Percentiles rank a stretch among this genome's conserved stretches.
Conservation (phyloP, 1,139 yeast species). For the Saccharomyces hybrid region DNA sequence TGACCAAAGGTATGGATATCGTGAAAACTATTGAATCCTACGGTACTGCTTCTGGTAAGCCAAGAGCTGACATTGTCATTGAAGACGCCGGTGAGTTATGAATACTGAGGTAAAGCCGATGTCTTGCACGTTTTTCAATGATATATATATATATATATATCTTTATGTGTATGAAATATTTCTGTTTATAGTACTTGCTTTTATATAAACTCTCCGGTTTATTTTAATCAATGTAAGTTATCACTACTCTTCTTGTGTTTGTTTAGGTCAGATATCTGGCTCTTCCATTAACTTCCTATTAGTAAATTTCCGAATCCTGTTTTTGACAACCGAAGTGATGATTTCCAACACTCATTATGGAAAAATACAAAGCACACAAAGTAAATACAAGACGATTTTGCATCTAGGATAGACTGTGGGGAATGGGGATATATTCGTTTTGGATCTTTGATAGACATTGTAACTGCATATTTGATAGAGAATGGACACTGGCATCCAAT, state of each 20-base stretch:
- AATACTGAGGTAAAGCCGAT: too few species aligned
- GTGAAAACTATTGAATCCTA: too few species aligned
- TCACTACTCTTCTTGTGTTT: not conserved
- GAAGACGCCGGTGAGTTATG: too few species aligned
- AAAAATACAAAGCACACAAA: not conserved
- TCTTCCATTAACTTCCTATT: not conserved
- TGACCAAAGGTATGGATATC: too few species aligned
- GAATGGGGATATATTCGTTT: conserved; percentile 63
- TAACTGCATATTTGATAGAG: conserved; percentile 64
- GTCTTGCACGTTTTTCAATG: too few species aligned
- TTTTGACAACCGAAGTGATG: not conserved
- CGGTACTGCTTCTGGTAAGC: too few species aligned
- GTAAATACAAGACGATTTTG: not conserved
- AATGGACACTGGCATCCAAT: conserved; percentile 38
- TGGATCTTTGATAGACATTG: conserved; percentile 90
- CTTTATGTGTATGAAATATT: too few species aligned
- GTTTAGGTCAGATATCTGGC: not conserved
- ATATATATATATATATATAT: too few species aligned
- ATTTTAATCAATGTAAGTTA: not conserved
- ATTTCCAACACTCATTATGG: not conserved
- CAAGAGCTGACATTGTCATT: too few species aligned
- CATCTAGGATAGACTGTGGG: not conserved
- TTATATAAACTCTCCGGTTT: too few species aligned
- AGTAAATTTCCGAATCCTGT: not conserved
- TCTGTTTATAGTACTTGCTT: too few species aligned